Base-by-base conservation (phyloP, 768 basidiomycete species). In the Lentinula sp. region DNA sequence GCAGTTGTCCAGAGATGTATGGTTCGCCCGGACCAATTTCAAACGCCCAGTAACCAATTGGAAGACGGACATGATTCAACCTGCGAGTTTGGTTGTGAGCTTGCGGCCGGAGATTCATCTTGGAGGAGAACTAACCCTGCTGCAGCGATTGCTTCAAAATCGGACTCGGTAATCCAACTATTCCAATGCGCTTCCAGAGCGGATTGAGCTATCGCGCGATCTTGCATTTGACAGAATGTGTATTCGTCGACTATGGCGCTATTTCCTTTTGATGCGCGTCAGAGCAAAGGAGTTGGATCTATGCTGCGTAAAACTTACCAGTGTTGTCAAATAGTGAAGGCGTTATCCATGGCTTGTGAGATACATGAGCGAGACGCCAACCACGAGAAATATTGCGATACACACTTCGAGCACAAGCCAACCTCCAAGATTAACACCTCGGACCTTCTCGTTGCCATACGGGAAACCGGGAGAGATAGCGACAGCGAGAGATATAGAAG, bases 31-130 rank as follows among this genome's bases (percentile, higher is more conserved):
- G 77, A 32, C 81, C 80, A 41, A 93, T 85, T 59, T 95, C 91
- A 67, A 87, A 93, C 0, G 90, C 92, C 91, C 91, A 95, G 71
- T 90, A 96, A 10, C 93, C 94, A 13, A 63, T 59, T 13, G 92
- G 91, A 41, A 93, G 68, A 50, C 91, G 85, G 60, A 93, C 87
- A 71, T 92, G 90, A 68, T 92, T 93, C 57, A 93, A 76, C 15
- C 90, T 90, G 67, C n/a, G 61, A 63, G 51, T 8, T 10, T 23
- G 1, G 57, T 58, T 50, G 55, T 41, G 58, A 32, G 59, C 45
- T 33, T 57, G n/a, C 36, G 35, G 46, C 56, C 23, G 63, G 28
- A 35, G 15, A n/a, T 20, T 28, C 32, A 15, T 59, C 18, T 12
- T 45, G 62, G 61, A 61, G 62, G 60, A 53, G 8, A 48, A 72